These are phyloP conservation scores for Orbilia oligospora DNA, from an alignment of 2,329 filamentous ascomycete species.

Conservation along the genomic window DNA sequence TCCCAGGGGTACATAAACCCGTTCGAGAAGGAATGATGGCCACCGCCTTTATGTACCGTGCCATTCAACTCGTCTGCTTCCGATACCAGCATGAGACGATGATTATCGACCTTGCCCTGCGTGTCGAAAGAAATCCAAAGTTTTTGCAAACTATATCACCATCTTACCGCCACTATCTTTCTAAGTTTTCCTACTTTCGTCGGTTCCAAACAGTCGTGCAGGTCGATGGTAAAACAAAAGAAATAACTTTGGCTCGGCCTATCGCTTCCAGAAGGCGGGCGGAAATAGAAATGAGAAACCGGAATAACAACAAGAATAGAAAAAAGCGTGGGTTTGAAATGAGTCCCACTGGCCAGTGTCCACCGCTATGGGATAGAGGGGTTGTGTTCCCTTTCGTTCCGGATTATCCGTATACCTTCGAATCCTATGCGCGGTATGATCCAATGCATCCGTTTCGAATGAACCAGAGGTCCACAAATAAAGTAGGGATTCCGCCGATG, in stretches of 20 bases:
- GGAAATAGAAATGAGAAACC: no score
- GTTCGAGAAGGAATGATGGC: not conserved
- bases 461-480: no score
- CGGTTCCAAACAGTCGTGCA: not conserved
- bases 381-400: no score
- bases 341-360: no score
- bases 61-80: slow-evolving; percentile 1
- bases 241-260: not conserved
- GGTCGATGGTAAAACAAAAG: not conserved
- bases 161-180: not conserved
- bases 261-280: not conserved
- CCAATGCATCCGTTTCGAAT: no score
- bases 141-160: not conserved
- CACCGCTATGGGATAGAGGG: no score
- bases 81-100: not conserved
- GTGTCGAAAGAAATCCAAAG: not conserved
- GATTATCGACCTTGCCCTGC: not conserved
- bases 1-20: not conserved
- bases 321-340: no score
- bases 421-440: no score
- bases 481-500: no score
- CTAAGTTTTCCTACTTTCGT: not conserved
- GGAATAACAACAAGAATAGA: no score
- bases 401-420: no score
- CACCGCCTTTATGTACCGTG: not conserved